Evolutionary conservation across 179 eudicot genomes (phyloP).

Genomic region (Nepenthes alata): DNA sequence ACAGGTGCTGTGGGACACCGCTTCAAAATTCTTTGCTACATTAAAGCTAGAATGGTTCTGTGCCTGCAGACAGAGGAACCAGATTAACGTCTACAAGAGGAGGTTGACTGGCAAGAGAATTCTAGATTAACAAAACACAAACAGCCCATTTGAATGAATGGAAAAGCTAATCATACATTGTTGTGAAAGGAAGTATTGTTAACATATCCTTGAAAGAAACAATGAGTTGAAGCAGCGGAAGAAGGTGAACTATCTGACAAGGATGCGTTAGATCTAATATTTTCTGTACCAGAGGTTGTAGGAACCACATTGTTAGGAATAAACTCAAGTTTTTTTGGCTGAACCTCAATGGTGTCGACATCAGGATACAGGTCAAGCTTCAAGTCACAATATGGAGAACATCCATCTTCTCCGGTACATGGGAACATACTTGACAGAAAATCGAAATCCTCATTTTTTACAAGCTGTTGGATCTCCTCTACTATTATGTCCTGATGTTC

Average conservation of each 20-base stretch:
- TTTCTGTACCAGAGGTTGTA: slow-evolving; percentile 10
- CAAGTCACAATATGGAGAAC: slow-evolving; percentile 57
- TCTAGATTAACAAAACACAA: neutral
- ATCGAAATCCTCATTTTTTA: slow-evolving; percentile 29
- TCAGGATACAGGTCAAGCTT: slow-evolving; percentile 15
- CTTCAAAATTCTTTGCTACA: slow-evolving; percentile 15
- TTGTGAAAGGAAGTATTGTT: slow-evolving; percentile 8
- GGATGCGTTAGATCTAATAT: slow-evolving; percentile 10
- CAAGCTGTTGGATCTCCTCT: slow-evolving; percentile 29
- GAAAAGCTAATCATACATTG: slow-evolving; percentile 30
- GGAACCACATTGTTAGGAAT: slow-evolving; percentile 10
- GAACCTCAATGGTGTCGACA: slow-evolving; percentile 11
- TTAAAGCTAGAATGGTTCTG: slow-evolving; percentile 18
- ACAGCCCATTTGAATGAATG: neutral
- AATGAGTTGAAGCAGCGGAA: slow-evolving; percentile 42
- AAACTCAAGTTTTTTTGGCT: slow-evolving; percentile 12
- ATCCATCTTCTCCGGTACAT: slow-evolving; percentile 36
- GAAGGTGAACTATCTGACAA: slow-evolving; percentile 34
- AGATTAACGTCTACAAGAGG: neutral
- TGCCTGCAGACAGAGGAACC: slow-evolving; percentile 19
- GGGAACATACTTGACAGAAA: slow-evolving; percentile 26
- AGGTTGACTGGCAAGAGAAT: neutral
- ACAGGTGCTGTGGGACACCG: slow-evolving; percentile 15
- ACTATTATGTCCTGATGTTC: slow-evolving; percentile 52
- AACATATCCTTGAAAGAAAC: slow-evolving; percentile 20